Evolutionary conservation across 2,329 filamentous ascomycete species (phyloP).

Genomic region (Cercospora citrullina): DNA sequence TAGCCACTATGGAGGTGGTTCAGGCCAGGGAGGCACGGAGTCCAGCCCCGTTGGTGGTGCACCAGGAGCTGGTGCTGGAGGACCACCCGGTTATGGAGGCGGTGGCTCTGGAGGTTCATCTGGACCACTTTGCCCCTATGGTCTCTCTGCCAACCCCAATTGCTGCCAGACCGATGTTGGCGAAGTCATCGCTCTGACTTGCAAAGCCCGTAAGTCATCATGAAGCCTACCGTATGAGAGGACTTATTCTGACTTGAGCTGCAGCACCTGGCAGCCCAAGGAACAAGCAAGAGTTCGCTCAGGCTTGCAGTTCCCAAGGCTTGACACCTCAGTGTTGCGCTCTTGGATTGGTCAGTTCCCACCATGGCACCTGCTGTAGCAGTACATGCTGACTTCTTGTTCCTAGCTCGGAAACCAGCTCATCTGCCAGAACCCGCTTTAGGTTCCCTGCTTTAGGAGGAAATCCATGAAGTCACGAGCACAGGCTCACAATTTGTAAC

Average conservation of each 20-base stretch:
- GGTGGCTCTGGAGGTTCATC: background rate
- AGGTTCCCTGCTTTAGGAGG: too few species aligned
- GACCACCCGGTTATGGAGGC: background rate
- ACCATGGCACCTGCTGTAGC: background rate
- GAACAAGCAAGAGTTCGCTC: slow-evolving; percentile 93
- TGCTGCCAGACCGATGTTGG: slow-evolving; percentile 14
- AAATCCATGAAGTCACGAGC: background rate
- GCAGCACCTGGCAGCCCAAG: slow-evolving; percentile 51
- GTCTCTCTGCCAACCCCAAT: slow-evolving; percentile 9
- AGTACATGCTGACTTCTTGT: background rate
- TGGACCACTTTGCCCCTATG: slow-evolving; percentile 2
- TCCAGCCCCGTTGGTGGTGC: background rate
- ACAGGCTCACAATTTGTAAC: background rate
- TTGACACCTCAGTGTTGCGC: slow-evolving; percentile 11
- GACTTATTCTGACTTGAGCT: background rate
- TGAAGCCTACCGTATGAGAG: too few species aligned
- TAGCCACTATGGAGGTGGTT: background rate
- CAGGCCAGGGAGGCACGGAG: background rate
- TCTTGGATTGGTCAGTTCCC: slow-evolving; percentile 2
- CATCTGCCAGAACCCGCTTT: slow-evolving; percentile 10
- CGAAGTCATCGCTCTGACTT: slow-evolving; percentile 4
- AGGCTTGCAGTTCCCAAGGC: slow-evolving; percentile 44
- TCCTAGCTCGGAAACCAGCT: slow-evolving; percentile 11
- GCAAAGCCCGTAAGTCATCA: slow-evolving; percentile 12
- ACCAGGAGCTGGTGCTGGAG: background rate